Base-by-base conservation (phyloP, 116 monocot species). In the Iris pallida region DNA sequence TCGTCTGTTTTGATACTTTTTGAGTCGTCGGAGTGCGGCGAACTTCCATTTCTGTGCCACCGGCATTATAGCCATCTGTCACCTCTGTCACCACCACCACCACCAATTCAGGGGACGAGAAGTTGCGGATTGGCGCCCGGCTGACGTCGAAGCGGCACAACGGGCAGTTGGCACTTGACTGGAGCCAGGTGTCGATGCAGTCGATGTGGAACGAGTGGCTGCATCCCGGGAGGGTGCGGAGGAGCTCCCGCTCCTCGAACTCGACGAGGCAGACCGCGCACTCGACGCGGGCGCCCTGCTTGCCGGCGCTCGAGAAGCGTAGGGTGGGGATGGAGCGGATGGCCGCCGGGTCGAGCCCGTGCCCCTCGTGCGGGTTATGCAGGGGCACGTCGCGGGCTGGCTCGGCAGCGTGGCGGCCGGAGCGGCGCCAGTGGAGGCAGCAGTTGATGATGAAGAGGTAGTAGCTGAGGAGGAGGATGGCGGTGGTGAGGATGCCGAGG, bases 171-270 rank as follows among this genome's bases (percentile, higher is more conserved):
- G 64, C 61, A 45, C 67, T 87, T 68, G 58, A 64, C 57, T 87
- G 87, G 0, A 91, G 85, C 91, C 91, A 91, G 1, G 68, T 67
- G 62, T 91, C 91, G 53, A 91, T 85, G 87, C 91, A 91, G 68
- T 91, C 87, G 16, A 91, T 70, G 70, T 91, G 91, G 77, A 91
- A 91, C 20, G 63, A 48, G 40, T 91, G 91, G 61, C 53, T 30
- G 76, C 91, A 91, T 55, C 19, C 41, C 45, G 85, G 91, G 4
- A 91, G 72, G n/a, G 77, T 62, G 1, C 80, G 61, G 57, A 91
- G 78, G 64, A 60, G 62, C 72, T 87, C 85, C n/a, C 67, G 67
- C 2, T 80, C 66, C 17, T 63, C 69, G 78, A 91, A 91, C 53
- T 85, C 87, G 20, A 45, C 64, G 43, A 91, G 48, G 61, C 91